Evolutionary conservation across 306 rosid genomes (phyloP).

Genomic region (Dicorynia guianensis): DNA sequence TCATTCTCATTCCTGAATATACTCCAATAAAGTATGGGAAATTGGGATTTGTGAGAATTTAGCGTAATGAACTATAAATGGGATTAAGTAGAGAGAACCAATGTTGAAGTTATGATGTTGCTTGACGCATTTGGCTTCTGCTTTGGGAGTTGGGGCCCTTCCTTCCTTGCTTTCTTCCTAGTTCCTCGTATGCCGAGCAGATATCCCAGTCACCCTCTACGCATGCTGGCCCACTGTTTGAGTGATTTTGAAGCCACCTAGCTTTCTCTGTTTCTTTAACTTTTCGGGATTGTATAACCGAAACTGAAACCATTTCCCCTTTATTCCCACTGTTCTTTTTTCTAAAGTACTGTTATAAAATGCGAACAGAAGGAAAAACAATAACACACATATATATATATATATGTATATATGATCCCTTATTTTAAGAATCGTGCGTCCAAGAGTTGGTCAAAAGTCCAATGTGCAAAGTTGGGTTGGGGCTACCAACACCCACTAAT

Average conservation of each 20-base stretch:
- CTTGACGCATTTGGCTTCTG: constrained; percentile 71
- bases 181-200: constrained; percentile 52
- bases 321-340: neutral
- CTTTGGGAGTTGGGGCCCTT: constrained; percentile 20
- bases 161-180: no score
- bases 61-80: constrained; percentile 92
- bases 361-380: neutral
- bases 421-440: neutral
- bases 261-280: constrained; percentile 41
- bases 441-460: constrained; percentile 50
- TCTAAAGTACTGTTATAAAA: neutral
- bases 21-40: neutral
- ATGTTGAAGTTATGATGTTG: constrained; percentile 56
- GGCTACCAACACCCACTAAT: constrained; percentile 53
- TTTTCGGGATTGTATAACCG: neutral
- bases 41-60: constrained; percentile 93
- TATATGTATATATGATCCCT: neutral
- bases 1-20: constrained; percentile 54
- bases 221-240: constrained; percentile 64
- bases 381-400: neutral
- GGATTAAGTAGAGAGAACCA: constrained; percentile 48
- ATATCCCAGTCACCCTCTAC: constrained; percentile 58
- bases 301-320: constrained; percentile 3
- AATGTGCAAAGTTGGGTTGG: constrained; percentile 40
- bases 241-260: constrained; percentile 55